These are phyloP conservation scores for Yamadazyma ubonensis DNA, from an alignment of 805 yeast genomes.

Conservation along the genomic window DNA sequence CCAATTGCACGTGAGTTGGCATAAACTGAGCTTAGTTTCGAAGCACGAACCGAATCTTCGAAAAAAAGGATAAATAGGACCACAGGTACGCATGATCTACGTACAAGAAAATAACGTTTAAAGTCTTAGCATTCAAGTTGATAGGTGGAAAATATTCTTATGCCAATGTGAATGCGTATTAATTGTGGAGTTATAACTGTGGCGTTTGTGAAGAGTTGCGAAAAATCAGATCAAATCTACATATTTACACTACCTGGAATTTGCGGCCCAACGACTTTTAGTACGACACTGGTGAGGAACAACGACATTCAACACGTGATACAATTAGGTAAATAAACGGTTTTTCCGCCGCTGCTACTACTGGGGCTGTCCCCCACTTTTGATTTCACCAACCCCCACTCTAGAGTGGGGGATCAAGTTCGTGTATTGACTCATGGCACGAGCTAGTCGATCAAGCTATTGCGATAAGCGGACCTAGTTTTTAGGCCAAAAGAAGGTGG, in stretches of 20 bases:
- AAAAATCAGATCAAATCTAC: not conserved
- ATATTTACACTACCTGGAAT: not conserved
- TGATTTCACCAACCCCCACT: no score
- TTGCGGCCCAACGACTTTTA: not conserved
- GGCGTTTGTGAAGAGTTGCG: not conserved
- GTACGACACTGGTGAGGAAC: not conserved
- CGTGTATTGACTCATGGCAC: no score
- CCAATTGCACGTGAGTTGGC: conserved; percentile 18
- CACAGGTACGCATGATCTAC: not conserved
- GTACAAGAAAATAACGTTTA: not conserved
- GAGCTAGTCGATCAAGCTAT: not conserved
- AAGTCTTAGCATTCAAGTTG: not conserved
- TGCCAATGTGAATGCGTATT: not conserved
- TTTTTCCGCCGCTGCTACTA: no score
- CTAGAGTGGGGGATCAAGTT: no score
- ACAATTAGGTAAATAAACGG: no score
- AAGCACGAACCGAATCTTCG: not conserved
- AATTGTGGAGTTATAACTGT: not conserved
- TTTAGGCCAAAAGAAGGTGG: no score
- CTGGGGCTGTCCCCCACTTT: no score
- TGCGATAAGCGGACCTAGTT: not conserved
- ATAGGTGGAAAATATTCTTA: not conserved
- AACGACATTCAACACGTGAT: no score
- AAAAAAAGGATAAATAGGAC: not conserved
- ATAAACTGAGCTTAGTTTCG: not conserved